Base-by-base conservation (phyloP, 352 stramenopile species). In the Pythium aquatile region DNA sequence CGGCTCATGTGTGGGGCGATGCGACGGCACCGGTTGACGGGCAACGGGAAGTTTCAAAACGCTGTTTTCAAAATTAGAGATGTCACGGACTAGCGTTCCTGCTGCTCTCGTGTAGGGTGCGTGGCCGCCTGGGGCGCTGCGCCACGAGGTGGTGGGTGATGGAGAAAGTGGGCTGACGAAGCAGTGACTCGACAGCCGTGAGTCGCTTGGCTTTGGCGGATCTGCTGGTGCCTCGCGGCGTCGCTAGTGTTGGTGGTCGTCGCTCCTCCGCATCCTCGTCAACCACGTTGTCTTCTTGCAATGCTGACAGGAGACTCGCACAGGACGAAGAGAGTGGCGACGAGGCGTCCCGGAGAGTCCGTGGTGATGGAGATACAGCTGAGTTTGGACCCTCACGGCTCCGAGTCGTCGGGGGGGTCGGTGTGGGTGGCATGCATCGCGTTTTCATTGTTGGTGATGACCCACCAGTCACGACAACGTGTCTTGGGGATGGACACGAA, bases 11-110 rank as follows among this genome's bases (percentile, higher is more conserved):
- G 20, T 51, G 44, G 44, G 29, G 44, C 42, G 20, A 14, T 29
- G 11, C n/a, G 20, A 51, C 44, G 9, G 44, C 44, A 13, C 8
- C 16, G 16, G 44, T 51, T 42, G 54, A 46, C 54, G 16, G 42
- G 29, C 37, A 44, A 40, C 46, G 59, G 55, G 68, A 73, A 48
- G 69, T 76, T 76, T 66, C 69, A 76, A 76, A 76, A 73, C 69
- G 61, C 48, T 20, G 29, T 29, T 14, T 55, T 67, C 52, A 67
- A 67, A 67, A 61, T 67, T 67, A 67, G 61, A 64, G 29, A 51
- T 24, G n/a, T 14, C 20, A 29, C 40, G 20, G 44, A 14, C 35
- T 24, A 24, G 20, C 20, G 20, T 16, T 42, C 11, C 3, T 42
- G 20, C 9, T 13, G 28, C 29, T 63, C 32, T 58, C 47, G 11